Percentiles rank a stretch among this genome's conserved stretches.
Conservation (phyloP, 345 rosid species). For the Psidium friedrichsthalianum region DNA sequence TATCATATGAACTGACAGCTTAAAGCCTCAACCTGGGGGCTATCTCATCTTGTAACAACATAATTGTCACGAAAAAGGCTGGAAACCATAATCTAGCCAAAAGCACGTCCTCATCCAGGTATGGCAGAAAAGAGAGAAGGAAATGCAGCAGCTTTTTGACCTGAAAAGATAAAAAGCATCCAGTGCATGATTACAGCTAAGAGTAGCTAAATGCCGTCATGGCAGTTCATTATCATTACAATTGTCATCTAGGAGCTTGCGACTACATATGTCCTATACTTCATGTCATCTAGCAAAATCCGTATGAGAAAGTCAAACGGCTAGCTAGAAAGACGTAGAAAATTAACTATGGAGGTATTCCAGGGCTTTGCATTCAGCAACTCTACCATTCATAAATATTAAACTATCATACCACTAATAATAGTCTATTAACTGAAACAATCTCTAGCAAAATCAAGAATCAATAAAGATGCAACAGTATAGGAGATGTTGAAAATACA, state of each 20-base stretch:
- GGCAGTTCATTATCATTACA: neutral
- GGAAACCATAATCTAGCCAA: neutral
- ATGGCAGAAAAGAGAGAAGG: neutral
- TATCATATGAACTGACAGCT: neutral
- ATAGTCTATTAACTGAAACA: neutral
- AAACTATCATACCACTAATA: neutral
- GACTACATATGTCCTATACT: fast-evolving
- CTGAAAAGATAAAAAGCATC: neutral
- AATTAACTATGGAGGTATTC: neutral
- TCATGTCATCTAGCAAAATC: neutral
- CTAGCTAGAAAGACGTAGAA: neutral
- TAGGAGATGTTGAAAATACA: neutral
- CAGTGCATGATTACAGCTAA: neutral
- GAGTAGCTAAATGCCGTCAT: neutral
- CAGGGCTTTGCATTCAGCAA: neutral
- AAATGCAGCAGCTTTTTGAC: neutral
- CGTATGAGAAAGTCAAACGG: neutral
- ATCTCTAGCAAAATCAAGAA: neutral
- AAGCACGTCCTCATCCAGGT: neutral
- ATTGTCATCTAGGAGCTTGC: neutral
- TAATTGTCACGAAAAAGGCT: neutral
- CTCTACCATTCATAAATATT: neutral
- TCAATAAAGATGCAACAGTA: neutral
- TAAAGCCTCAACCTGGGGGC: neutral
- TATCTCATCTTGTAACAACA: neutral